phyloP scores from a whole-genome alignment of 306 rosid species.

The Lathyrus aphaca region DNA sequence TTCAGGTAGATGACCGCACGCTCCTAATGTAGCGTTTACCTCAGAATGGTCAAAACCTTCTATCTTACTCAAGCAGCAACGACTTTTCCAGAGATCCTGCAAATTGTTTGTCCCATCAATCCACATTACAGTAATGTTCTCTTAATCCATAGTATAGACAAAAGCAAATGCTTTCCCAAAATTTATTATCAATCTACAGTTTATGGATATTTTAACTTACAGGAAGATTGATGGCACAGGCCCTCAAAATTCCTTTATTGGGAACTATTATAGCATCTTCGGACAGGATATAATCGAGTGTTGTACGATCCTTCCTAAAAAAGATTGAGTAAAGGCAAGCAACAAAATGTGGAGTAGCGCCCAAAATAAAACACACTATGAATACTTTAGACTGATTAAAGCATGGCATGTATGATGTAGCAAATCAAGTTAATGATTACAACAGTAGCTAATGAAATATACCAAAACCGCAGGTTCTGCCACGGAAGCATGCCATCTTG shows the following conservation, averaged over 20 bases:
- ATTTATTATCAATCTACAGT: conserved; percentile 8
- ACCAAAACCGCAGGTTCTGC: conserved; percentile 94
- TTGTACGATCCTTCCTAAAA: conserved; percentile 75
- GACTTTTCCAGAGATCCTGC: conserved; percentile 94
- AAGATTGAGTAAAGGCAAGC: conserved; percentile 28
- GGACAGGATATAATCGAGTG: conserved; percentile 61
- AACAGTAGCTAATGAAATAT: conserved; percentile 35
- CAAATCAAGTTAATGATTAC: conserved; percentile 30
- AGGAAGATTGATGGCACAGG: conserved; percentile 84
- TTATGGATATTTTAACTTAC: conserved; percentile 52
- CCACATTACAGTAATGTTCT: conserved; percentile 7
- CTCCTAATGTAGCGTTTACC: conserved; percentile 74
- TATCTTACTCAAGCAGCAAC: conserved; percentile 59
- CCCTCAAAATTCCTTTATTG: conserved; percentile 71
- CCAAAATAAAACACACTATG: conserved; percentile 17
- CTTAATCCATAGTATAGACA: neutral
- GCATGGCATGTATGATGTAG: conserved; percentile 20
- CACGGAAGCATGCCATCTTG: conserved; percentile 85
- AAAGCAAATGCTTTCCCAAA: conserved; percentile 15
- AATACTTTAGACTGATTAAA: conserved; percentile 28
- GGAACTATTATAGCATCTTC: conserved; percentile 76
- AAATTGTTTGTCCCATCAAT: conserved; percentile 31
- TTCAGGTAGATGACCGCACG: conserved; percentile 65
- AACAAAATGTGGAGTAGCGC: neutral
- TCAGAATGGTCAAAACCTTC: conserved; percentile 85